Evolutionary conservation across 2,329 filamentous ascomycete species (phyloP).

Genomic region (Aspergillus spinulosporus): DNA sequence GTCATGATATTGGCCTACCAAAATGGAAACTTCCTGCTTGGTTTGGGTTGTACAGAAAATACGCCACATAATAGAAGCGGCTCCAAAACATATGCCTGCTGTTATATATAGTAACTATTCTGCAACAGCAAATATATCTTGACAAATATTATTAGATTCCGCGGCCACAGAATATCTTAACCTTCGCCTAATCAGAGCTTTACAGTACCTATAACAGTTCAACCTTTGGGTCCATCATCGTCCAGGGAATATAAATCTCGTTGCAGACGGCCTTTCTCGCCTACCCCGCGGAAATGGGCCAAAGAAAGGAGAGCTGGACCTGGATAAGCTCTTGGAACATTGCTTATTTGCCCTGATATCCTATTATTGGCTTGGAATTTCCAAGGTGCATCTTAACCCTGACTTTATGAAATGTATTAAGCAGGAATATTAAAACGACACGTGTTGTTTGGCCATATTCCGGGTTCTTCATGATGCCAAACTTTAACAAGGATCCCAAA

Average conservation of each 20-base stretch:
- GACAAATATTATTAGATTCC: not conserved
- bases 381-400: no score
- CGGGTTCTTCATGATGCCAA: not conserved
- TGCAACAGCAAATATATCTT: not conserved
- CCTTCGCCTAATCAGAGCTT: not conserved
- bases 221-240: not conserved
- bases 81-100: not conserved
- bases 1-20: not conserved
- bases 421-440: not conserved
- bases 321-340: not conserved
- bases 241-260: not conserved
- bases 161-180: not conserved
- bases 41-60: not conserved
- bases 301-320: not conserved
- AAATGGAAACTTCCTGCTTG: not conserved
- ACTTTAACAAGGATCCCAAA: not conserved
- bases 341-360: not conserved
- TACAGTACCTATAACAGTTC: not conserved
- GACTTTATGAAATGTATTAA: no score
- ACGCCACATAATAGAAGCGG: not conserved
- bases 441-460: not conserved
- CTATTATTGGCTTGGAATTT: no score
- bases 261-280: not conserved
- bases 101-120: not conserved
- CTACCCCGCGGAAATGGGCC: not conserved